These are phyloP conservation scores for Suhomyces sp. DNA, from an alignment of 805 yeast genomes.

Conservation along the genomic window DNA sequence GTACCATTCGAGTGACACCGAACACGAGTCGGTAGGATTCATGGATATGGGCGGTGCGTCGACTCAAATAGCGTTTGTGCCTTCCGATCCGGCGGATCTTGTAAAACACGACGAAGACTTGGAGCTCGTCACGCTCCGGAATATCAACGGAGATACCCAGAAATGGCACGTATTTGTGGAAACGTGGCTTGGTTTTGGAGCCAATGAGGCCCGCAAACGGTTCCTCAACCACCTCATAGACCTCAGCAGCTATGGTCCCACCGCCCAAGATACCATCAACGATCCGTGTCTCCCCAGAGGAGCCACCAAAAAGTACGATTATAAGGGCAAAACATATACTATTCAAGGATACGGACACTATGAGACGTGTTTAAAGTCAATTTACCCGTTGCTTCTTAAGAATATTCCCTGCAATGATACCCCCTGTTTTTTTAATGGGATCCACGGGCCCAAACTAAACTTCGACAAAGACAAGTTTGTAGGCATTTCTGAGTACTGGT, in stretches of 20 bases:
- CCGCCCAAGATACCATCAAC: constrained; percentile 22
- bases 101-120: constrained; percentile 70
- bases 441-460: constrained; percentile 87
- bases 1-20: constrained; percentile 33
- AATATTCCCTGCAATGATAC: constrained; percentile 79
- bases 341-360: constrained; percentile 78
- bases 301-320: constrained; percentile 45
- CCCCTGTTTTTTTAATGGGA: constrained; percentile 93
- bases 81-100: constrained; percentile 58
- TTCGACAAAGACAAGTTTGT: constrained; percentile 78
- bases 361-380: constrained; percentile 63
- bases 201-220: constrained; percentile 84
- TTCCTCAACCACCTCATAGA: constrained; percentile 56
- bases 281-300: constrained; percentile 86
- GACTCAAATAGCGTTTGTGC: constrained; percentile 92
- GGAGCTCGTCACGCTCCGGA: constrained; percentile 60
- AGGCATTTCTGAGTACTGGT: constrained; percentile 97
- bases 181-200: constrained; percentile 98
- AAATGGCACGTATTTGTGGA: constrained; percentile 87
- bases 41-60: constrained; percentile 99
- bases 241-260: constrained; percentile 18
- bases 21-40: constrained; percentile 74
- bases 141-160: constrained; percentile 65
- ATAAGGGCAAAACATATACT: constrained; percentile 45
- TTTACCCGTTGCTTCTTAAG: constrained; percentile 75